Conservation (phyloP, 306 rosid genomes). For the Trifolium subterraneum region DNA sequence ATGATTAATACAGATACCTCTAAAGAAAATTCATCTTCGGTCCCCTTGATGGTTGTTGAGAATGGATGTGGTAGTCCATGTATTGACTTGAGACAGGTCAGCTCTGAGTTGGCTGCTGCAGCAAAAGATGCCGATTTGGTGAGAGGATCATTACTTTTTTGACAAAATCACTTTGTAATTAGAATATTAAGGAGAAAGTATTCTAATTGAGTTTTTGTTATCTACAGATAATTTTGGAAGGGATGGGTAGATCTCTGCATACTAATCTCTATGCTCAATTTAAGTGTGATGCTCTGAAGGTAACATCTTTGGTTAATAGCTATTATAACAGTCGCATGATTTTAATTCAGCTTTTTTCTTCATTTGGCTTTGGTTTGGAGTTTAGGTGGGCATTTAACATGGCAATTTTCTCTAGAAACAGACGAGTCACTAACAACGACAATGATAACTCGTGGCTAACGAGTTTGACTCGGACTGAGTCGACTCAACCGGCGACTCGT, state of each 20-base stretch:
- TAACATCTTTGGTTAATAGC: constrained; percentile 39
- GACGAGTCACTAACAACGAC: too few species aligned
- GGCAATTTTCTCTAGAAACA: too few species aligned
- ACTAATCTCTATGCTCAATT: constrained; percentile 91
- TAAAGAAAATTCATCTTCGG: constrained; percentile 58
- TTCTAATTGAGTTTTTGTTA: constrained; percentile 35
- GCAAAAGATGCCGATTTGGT: constrained; percentile 97
- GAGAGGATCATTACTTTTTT: constrained; percentile 43
- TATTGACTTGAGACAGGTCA: constrained; percentile 96
- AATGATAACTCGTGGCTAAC: too few species aligned
- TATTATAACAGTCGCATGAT: constrained; percentile 2
- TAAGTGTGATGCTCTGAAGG: constrained; percentile 93
- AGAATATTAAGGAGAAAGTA: constrained; percentile 21
- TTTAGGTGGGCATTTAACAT: too few species aligned
- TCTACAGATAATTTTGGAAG: constrained; percentile 92
- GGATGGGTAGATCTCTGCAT: constrained; percentile 96
- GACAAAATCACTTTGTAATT: background rate
- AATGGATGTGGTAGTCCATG: constrained; percentile 99
- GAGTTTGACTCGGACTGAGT: too few species aligned
- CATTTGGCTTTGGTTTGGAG: background rate
- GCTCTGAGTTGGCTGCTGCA: constrained; percentile 96
- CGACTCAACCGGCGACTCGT: too few species aligned
- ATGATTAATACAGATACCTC: constrained; percentile 72
- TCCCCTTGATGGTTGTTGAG: constrained; percentile 92
- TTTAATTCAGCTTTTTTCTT: constrained; percentile 4